Percentiles rank a stretch among this genome's conserved stretches.
Conservation (phyloP, 106 monocot genomes). For the Allium fistulosum region DNA sequence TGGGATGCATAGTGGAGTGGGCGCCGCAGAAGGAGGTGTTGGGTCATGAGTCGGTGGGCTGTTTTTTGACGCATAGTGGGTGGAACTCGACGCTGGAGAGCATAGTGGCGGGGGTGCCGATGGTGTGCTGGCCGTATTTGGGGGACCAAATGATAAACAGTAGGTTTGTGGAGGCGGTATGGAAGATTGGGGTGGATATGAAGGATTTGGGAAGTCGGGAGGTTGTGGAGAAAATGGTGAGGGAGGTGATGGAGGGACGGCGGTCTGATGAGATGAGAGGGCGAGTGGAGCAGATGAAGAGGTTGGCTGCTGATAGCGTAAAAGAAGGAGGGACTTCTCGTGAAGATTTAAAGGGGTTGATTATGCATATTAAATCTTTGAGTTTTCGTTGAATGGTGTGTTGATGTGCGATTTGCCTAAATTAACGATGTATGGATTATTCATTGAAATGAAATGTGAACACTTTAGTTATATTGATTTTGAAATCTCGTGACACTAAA, state of each 20-base stretch:
- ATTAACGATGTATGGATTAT: too few species aligned
- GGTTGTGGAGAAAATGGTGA: neutral
- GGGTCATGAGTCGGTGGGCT: slow-evolving; percentile 18
- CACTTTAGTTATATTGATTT: too few species aligned
- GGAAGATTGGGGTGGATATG: slow-evolving; percentile 1
- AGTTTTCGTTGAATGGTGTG: neutral
- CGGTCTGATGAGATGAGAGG: neutral
- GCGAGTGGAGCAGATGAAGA: neutral
- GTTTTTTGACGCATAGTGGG: slow-evolving; percentile 25
- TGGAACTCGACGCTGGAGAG: slow-evolving; percentile 35
- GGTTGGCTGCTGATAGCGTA: neutral
- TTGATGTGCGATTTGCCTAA: too few species aligned
- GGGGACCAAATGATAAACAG: slow-evolving; percentile 1
- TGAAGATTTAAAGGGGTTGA: neutral
- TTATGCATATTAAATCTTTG: neutral
- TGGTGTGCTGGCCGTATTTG: neutral
- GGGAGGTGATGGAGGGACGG: neutral
- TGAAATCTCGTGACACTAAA: too few species aligned
- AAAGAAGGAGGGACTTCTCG: neutral
- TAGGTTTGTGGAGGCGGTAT: slow-evolving; percentile 1
- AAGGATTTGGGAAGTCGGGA: neutral
- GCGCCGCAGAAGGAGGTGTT: slow-evolving; percentile 23
- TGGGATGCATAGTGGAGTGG: slow-evolving; percentile 9
- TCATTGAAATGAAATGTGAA: too few species aligned
- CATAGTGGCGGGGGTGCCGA: slow-evolving; percentile 1